Evolutionary conservation across 2,329 filamentous ascomycete species (phyloP).

Genomic region (Emergomyces africanus): DNA sequence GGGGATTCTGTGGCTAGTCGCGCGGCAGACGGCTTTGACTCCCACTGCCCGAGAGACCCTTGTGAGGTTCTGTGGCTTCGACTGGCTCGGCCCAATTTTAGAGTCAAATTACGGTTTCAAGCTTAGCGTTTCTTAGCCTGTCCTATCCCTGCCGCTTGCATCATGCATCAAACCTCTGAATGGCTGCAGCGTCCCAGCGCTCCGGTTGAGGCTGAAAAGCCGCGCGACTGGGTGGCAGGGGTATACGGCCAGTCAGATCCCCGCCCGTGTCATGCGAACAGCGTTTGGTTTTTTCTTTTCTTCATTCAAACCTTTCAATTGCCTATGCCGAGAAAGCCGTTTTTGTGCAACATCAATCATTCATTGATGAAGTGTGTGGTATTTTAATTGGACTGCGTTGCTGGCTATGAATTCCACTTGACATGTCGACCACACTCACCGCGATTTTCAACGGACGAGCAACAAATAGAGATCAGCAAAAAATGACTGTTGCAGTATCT

Average conservation of each 20-base stretch:
- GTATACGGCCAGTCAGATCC: not conserved
- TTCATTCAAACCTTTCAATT: not conserved
- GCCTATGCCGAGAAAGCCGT: not conserved
- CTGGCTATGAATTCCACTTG: not conserved
- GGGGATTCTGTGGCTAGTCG: conserved; percentile 1
- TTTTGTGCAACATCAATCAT: not conserved
- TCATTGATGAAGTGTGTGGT: not conserved
- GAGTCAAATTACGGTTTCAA: not conserved
- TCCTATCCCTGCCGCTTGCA: not conserved
- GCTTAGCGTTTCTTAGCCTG: not conserved
- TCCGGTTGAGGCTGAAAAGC: conserved; percentile 1
- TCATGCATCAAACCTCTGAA: not conserved
- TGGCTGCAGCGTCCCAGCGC: not conserved
- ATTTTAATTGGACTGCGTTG: not conserved
- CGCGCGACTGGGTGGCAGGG: conserved; percentile 1
- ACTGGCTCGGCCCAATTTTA: not conserved
- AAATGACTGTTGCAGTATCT: too few species aligned
- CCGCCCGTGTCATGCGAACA: not conserved
- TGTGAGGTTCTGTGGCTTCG: not conserved
- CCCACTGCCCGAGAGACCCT: not conserved
- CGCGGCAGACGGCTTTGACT: conserved; percentile 3
- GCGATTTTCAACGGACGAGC: not conserved
- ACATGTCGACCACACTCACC: not conserved
- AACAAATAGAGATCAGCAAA: not conserved
- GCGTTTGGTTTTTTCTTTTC: not conserved